These are phyloP conservation scores for Citrus maxima DNA, from an alignment of 345 rosid species.

Conservation along the genomic window DNA sequence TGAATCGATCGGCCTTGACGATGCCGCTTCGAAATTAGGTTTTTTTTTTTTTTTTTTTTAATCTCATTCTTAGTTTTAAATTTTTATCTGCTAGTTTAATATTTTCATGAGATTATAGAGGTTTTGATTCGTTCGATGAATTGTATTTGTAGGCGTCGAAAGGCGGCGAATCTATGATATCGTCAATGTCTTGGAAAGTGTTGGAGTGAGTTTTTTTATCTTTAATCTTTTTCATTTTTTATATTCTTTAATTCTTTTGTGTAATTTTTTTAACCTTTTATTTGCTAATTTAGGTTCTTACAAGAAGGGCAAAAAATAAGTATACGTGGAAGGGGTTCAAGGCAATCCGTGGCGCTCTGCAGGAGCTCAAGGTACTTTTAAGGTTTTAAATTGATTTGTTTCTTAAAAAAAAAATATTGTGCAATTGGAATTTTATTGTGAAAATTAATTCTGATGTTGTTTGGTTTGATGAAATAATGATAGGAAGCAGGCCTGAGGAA, in stretches of 20 bases:
- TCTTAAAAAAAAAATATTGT: background rate
- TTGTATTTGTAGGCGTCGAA: conserved; percentile 60
- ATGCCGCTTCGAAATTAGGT: conserved; percentile 81
- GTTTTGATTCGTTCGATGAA: background rate
- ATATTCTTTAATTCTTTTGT: background rate
- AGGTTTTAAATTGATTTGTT: background rate
- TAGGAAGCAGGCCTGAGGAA: conserved; percentile 65
- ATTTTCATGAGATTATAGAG: background rate
- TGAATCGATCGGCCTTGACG: conserved; percentile 75
- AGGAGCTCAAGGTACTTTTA: conserved; percentile 48
- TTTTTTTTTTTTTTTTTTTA: background rate
- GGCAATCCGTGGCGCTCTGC: conserved; percentile 63
- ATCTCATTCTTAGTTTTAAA: background rate
- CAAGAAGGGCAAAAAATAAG: conserved; percentile 67
- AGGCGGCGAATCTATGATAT: conserved; percentile 87
- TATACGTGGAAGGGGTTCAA: conserved; percentile 82
- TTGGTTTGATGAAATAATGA: conserved; percentile 13
- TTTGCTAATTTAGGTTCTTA: conserved; percentile 47
- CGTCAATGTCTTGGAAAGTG: conserved; percentile 83
- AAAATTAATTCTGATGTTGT: conserved; percentile 2
- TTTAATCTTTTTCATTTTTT: background rate
- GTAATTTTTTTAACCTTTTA: background rate
- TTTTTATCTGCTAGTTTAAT: background rate
- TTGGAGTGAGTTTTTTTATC: conserved; percentile 55
- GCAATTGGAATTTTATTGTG: background rate